Evolutionary conservation across 441 rosid genomes (phyloP), one percentile per base, ranked within the genome.

Genomic region (Euphorbia corollata): DNA sequence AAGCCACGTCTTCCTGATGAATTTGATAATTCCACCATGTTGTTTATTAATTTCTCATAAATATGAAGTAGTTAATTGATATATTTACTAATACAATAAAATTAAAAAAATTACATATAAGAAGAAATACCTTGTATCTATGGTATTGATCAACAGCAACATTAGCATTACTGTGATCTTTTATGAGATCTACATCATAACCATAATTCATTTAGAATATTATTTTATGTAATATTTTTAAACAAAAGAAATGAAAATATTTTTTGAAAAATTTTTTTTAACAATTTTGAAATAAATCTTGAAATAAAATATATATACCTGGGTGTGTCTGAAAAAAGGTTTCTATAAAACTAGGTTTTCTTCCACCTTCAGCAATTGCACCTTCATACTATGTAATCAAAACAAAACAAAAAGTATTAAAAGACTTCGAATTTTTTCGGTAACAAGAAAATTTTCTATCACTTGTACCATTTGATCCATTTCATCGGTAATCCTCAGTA

Each of bases 141-240:
- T 54, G 27, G 27, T 54, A 54, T 54, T 54, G 58, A 18, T 54
- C 58, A 54, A 19, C 22, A 19, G 27, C 58, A 54, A 54, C 58
- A 54, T 20, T 54, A 8, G 12, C 58, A 54, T 54, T 54, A 54
- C 27, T 19, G 27, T 19, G 58, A 23, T 54, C 58, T 9, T 18
- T 19, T 54, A 54, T 8, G 12, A 1, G 0, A 19, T 54, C 45
- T 15, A 12, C n/a, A 8, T 5, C 27, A 36, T 48, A 48, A 15
- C 4, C 53, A 48, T n/a, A 45, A 1, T 48, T 48, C 6, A 15
- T 48, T 16, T 48, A 15, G 6, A 48, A 48, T 0, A 45, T 36
- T 36, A 36, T 6, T 32, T 32, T 6, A 32, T 6, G 6, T 38
- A 9, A 8, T 6, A 10, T n/a, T 45, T 45, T 45, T 45, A 11